Evolutionary conservation across 2,329 filamentous ascomycete genomes (phyloP), one percentile per base, ranked within the genome.

Genomic region (Proliferodiscus dingleyae): DNA sequence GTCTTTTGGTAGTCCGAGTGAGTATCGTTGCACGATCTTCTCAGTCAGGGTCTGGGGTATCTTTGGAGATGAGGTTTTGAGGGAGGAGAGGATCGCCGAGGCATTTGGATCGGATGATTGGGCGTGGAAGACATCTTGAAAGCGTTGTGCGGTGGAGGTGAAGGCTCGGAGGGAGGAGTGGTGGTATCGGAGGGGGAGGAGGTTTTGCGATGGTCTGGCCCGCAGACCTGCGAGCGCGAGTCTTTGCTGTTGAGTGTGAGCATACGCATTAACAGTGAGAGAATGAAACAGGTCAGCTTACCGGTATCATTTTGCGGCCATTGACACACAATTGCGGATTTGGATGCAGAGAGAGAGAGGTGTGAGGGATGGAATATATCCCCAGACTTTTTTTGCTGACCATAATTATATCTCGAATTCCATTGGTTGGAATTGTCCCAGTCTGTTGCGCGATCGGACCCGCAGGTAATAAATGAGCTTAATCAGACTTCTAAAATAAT

Each of bases 1-100:
- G 49, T 81, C 87, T 9, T 79, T 66, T 1, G 86, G 68, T 1
- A 95, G 76, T 8, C 83, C 87, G n/a, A 89, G 74, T 0, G 88
- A 77, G 66, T 95, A 84, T 13, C 75, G 70, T 65, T 96, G 90
- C 0, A 95, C 83, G 48, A 96, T 95, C 73, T 95, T 95, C 66
- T 96, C 90, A 2, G 87, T 93, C 41, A 95, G 68, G 2, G 87
- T 96, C 67, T 95, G 89, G 0, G 87, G 56, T 51, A 59, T 41
- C 29, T 43, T 45, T 28, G 64, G 54, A 3, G 63, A 51, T 1
- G 61, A 44, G n/a, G 64, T 58, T 55, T 71, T 68, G 43, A 72
- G 64, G 24, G 77, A 71, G 33, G 74, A 72, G 44, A 82, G 72
- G 49, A 85, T 66, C 37, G 75, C 68, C 3, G 79, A 70, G 4